Evolutionary conservation across 2,329 filamentous ascomycete genomes (phyloP), one percentile per base, ranked within the genome.

Genomic region (Penicillium brasilianum): DNA sequence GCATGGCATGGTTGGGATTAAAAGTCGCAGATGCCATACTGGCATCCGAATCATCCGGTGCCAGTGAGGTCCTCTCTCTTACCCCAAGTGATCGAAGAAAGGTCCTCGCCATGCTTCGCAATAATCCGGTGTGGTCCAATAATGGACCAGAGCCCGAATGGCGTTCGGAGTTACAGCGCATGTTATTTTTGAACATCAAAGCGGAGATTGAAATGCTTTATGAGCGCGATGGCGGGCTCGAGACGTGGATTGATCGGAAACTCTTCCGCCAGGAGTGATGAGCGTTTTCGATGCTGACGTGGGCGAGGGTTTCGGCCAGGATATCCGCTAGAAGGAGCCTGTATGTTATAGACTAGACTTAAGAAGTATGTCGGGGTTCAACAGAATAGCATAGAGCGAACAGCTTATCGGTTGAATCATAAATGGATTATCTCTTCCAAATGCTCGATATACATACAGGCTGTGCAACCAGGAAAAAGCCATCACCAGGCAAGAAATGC

Each of bases 171-270:
- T 66, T 89, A 65, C 87, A 88, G 71, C 72, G 73, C 2, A 88
- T 89, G 86, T 77, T 89, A 32, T 82, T 88, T 80, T 68, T 88
- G 59, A 85, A 87, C 64, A 64, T 84, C 49, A 89, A 89, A 69
- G 85, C 84, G 8, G 87, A 89, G 69, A 84, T 87, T 65, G 86
- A 89, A 71, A 76, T 83, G 25, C 65, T 87, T 51, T 80, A 81
- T 62, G 80, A 84, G 9, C 64, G 66, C 14, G 69, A 72, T 1
- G 76, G 74, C 16, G 79, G 80, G 4, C 61, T 83, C 16, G 76
- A 79, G 58, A 66, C 62, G 16, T 82, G 81, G 81, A 74, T 83
- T 61, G 74, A 81, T 62, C 66, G 65, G 22, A 72, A 70, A 44
- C 72, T 81, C 69, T 66, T 65, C 49, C 59, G 67, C 18, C 66